Base-by-base conservation (phyloP, 495 filamentous ascomycete genomes). In the Pseudotulostoma volvatum region DNA sequence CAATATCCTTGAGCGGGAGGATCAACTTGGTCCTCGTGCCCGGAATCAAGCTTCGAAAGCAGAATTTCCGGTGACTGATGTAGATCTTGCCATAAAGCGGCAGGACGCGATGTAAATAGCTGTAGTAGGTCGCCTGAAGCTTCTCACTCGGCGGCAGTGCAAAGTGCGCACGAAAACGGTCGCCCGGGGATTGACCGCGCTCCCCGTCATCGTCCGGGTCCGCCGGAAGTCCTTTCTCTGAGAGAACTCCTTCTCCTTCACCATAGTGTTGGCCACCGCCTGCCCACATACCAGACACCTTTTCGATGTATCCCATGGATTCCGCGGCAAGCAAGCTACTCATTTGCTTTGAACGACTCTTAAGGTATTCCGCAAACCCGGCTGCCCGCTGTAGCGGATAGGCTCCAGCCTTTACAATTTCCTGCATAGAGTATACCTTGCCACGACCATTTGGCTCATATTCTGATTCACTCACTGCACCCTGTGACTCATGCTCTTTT, bases 61-160 rank as follows among this genome's bases (percentile, higher is more conserved):
- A 97, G 37, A 97, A 79, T 45, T 79, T 75, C n/a, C 77, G 73
- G 50, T 84, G 76, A 50, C 90, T 83, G 49, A 96, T 76, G 54
- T 97, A 97, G 21, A 96, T 83, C 59, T 96, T 97, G 43, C 90
- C 90, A 51, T 96, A 97, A 9, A 95, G 70, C 5, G 90, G 90
- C 11, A 97, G 61, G 1, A 94, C 81, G 4, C 88, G 76, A 40
- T 90, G 77, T 4, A 97, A 61, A 50, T 82, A 82, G 5, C 81
- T 85, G 52, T 83, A 96, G 56, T 86, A 97, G 5, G 83, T 81
- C 4, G 90, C 88, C 42, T 82, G 79, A n/a, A 97, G 70, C 50
- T 73, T 79, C 50, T 97, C 90, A 4, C 74, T 75, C 7, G 77
- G 62, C 0, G 86, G 84, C 25, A 96, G 68, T 3, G 84, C 84